Evolutionary conservation across 2,329 filamentous ascomycete species (phyloP).

Genomic region (Parascedosporium putredinis): DNA sequence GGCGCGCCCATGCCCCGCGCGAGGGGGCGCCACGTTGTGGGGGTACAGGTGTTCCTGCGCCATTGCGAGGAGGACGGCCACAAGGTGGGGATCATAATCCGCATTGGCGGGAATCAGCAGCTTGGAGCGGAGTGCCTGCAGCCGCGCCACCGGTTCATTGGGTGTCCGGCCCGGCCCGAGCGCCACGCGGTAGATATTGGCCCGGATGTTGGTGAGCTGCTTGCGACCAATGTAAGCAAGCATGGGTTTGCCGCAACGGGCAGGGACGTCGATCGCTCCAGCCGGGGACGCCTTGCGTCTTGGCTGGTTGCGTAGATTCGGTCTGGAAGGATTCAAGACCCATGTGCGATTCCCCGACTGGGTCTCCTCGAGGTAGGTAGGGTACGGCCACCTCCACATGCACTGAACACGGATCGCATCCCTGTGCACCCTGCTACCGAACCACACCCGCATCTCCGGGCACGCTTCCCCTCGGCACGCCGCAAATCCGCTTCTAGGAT

Average conservation of each 20-base stretch:
- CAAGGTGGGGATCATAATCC: slow-evolving; percentile 42
- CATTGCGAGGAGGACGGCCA: slow-evolving; percentile 44
- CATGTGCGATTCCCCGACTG: background rate
- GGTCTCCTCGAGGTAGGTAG: slow-evolving; percentile 9
- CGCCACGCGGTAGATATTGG: slow-evolving; percentile 34
- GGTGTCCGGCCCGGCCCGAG: slow-evolving; percentile 26
- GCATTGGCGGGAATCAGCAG: slow-evolving; percentile 34
- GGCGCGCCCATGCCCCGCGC: slow-evolving; percentile 13
- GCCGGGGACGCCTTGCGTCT: slow-evolving; percentile 16
- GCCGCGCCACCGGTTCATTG: slow-evolving; percentile 36
- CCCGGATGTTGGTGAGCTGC: slow-evolving; percentile 34
- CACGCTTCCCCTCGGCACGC: slow-evolving; percentile 15
- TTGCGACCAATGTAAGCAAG: slow-evolving; percentile 38
- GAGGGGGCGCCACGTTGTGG: slow-evolving; percentile 11
- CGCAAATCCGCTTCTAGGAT: slow-evolving; percentile 22
- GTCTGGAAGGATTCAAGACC: slow-evolving; percentile 22
- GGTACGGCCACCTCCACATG: slow-evolving; percentile 34
- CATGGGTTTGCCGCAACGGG: slow-evolving; percentile 12
- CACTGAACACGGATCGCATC: slow-evolving; percentile 36
- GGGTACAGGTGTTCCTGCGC: slow-evolving; percentile 44
- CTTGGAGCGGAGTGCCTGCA: slow-evolving; percentile 37
- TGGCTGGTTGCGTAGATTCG: slow-evolving; percentile 23
- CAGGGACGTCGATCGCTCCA: background rate
- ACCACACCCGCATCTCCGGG: slow-evolving; percentile 38
- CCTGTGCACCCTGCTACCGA: slow-evolving; percentile 33